Percentiles rank a stretch among this genome's conserved stretches.
Evolutionary conservation across 805 yeast species (phyloP).

Genomic region (Torulaspora delbrueckii): DNA sequence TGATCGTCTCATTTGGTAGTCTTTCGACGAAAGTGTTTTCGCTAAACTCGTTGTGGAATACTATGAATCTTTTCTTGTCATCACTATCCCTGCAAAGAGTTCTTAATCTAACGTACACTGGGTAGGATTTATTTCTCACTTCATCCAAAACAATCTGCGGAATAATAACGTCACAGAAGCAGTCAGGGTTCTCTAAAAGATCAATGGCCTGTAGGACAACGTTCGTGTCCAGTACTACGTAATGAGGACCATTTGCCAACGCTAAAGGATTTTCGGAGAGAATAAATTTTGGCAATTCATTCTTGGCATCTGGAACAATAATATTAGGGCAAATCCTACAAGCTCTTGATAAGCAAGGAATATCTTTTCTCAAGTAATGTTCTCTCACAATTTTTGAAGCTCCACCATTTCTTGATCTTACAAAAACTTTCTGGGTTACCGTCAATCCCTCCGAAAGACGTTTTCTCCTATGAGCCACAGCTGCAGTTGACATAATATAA

Average conservation of each 20-base stretch:
- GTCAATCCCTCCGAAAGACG: constrained; percentile 49
- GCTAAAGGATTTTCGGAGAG: constrained; percentile 57
- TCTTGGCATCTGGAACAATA: constrained; percentile 56
- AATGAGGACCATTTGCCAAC: constrained; percentile 62
- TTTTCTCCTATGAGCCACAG: constrained; percentile 34
- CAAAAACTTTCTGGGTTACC: constrained; percentile 85
- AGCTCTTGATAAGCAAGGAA: constrained; percentile 77
- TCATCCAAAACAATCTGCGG: constrained; percentile 95
- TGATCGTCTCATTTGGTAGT: constrained; percentile 60
- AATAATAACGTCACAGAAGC: constrained; percentile 84
- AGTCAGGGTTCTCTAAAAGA: constrained; percentile 67
- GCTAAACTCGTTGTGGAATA: constrained; percentile 89
- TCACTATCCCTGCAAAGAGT: constrained; percentile 55
- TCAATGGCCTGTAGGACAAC: constrained; percentile 86
- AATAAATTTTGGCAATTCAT: constrained; percentile 60
- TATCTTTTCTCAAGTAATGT: constrained; percentile 87
- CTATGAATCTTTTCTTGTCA: constrained; percentile 71
- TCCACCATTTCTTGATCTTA: constrained; percentile 81
- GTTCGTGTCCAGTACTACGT: constrained; percentile 81
- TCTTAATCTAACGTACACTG: constrained; percentile 81
- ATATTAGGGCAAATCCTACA: constrained; percentile 59
- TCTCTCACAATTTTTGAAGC: constrained; percentile 91
- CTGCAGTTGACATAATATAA: constrained; percentile 16
- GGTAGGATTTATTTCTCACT: constrained; percentile 79
- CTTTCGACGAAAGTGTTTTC: constrained; percentile 65